Evolutionary conservation across 2,329 filamentous ascomycete genomes (phyloP), one percentile per base, ranked within the genome.

Genomic region (Leptographium lundbergii): DNA sequence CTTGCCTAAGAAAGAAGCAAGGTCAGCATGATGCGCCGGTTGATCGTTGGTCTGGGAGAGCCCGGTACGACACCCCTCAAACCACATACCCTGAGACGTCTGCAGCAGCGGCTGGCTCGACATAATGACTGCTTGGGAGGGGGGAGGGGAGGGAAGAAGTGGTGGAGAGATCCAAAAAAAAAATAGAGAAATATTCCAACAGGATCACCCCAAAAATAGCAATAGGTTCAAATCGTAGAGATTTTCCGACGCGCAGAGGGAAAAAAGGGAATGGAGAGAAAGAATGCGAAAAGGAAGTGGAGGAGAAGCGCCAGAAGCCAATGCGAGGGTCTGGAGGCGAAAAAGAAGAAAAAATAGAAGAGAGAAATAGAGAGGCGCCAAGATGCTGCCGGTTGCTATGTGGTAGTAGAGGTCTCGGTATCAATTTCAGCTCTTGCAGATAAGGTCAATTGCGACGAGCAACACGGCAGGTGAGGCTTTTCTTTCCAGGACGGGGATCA

Each of bases 91-190:
- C 65, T 91, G 91, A 57, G 91, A 87, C 57, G 90, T 92, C 72
- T 96, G 91, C 66, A 99, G 89, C 61, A 99, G 88, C 69, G 94
- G 94, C 76, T 96, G 92, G 72, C 86, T 91, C 64, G 94, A 99
- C 94, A 99, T 97, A 69, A 65, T 80, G 6, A 19, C 14, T 7
- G 48, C 13, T 51, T 17, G 11, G 48, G 24, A 14, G 13, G 48
- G 22, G 45, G 10, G 10, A 22, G 7, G 27, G 71, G 57, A 57
- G 58, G 36, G 17, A 39, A 59, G 39, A 36, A 54, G 50, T 11
- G 36, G 4, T 10, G 24, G 19, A 45, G 24, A n/a, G 36, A 42
- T 3, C 6, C 29, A n/a, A n/a, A 39, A 54, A 42, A 54, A 34
- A 7, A 4, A 17, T 7, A 34, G 6, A 36, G 17, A 54, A 7